Evolutionary conservation across 1,139 yeast species (phyloP), one percentile per base, ranked within the genome.

Genomic region (Taphrina populina): DNA sequence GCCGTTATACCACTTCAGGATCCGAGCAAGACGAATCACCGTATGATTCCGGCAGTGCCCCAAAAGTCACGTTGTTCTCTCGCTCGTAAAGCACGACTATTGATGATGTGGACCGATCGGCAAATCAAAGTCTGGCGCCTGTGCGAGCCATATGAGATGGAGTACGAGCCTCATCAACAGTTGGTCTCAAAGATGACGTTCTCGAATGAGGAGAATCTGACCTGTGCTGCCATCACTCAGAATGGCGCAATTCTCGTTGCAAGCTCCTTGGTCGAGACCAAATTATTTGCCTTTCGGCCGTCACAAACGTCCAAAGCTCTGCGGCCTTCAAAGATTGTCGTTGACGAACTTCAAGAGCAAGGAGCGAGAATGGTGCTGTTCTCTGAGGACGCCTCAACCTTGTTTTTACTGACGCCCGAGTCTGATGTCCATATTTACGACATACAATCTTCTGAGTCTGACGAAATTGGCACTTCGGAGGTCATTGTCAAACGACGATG

Each of bases 101-200:
- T 90, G 27, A 76, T 81, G 19, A 76, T 84, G 77, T 90, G 95
- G 94, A 84, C 82, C 65, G 95, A 84, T 62, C 92, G 86, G 66
- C 75, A 78, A 1, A 78, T 90, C 43, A 88, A 88, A 67, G 75
- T 92, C 19, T 92, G 98, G 98, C 75, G 71, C 61, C 67, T 88
- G 32, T 67, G 66, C n/a, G 70, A 64, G 27, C 30, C 62, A 13
- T 61, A 60, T 33, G 54, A 56, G 37, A 20, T 43, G 10, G 46
- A 41, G 19, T 23, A 23, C 29, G 55, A 41, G 37, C 57, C 58
- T 8, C 56, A 43, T 7, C 52, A 52, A 17, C 40, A 43, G 13
- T 43, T 56, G 20, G 51, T 86, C 10, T 74, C 84, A 51, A 86
- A 85, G 67, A 68, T 88, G 63, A 74, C 77, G 1, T 71, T 88